Evolutionary conservation across 139 green algal genomes (phyloP).

Genomic region (Coccomyxa sp.): DNA sequence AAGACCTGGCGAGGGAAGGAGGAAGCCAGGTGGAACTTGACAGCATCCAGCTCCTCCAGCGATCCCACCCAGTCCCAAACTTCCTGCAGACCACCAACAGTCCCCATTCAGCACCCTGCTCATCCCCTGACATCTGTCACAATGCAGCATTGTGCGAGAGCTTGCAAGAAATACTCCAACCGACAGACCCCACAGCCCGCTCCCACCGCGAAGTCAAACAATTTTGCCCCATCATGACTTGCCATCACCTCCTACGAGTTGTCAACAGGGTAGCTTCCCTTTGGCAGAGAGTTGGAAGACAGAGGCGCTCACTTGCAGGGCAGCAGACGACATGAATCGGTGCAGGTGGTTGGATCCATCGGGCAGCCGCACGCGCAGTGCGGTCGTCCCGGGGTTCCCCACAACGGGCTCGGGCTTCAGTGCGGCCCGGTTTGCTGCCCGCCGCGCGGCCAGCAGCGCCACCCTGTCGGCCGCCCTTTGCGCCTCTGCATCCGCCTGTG

Average conservation of each 20-base stretch:
- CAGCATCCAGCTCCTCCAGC: conserved; percentile 45
- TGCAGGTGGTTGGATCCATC: conserved; percentile 62
- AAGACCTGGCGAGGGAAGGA: conserved; percentile 64
- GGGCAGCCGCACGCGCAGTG: conserved; percentile 65
- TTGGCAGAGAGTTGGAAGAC: no score
- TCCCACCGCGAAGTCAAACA: no score
- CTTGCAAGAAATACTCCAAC: no score
- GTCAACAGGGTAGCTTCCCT: no score
- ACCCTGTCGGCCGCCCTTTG: conserved; percentile 27
- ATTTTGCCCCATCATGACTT: no score
- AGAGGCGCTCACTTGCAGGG: conserved; percentile 19
- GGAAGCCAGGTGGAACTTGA: conserved; percentile 56
- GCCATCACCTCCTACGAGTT: no score
- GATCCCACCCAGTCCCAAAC: conserved; percentile 73
- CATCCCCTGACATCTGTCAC: no score
- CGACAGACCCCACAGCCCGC: no score
- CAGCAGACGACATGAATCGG: conserved; percentile 38
- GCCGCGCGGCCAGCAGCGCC: conserved; percentile 32
- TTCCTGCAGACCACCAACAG: conserved; percentile 2
- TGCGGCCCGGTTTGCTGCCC: conserved; percentile 28
- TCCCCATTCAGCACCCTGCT: no score
- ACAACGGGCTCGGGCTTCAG: conserved; percentile 51
- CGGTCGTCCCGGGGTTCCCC: conserved; percentile 27
- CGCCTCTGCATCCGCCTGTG: conserved; percentile 46
- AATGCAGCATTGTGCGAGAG: no score